Base-by-base conservation (phyloP, 2,329 filamentous ascomycete species). In the Mycosphaerelloides madeirae region DNA sequence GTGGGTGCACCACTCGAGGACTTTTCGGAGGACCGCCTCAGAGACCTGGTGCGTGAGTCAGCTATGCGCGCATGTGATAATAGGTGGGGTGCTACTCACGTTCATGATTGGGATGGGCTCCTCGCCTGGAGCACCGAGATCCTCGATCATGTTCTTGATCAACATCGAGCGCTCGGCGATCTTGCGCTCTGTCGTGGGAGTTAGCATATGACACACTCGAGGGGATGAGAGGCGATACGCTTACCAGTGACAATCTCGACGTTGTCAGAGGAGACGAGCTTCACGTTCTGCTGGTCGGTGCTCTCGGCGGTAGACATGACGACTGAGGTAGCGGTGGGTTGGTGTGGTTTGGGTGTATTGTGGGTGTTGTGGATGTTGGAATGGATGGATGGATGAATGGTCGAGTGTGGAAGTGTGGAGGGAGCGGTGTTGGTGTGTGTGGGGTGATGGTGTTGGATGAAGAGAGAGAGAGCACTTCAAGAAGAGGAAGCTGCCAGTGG, bases 141-240 rank as follows among this genome's bases (percentile, higher is more conserved):
- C 93, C 65, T 95, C 90, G 35, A 98, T 79, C 84, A 98, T 84
- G 77, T 97, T 95, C 81, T 95, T 96, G 76, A 98, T 94, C 41
- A 98, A 78, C 62, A 96, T 81, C 3, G 88, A 95, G 55, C 91
- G 87, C 75, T 95, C 88, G 32, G 87, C 88, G 49, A 97, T 86
- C 29, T 80, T 75, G 54, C 87, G 87, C 54, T 95, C 89, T 68
- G 53, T 39, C 33, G 31, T 44, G n/a, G 38, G 32, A 19, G 47
- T 50, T 28, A 55, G 48, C 44, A 45, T 43, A 39, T 42, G 46
- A 43, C 43, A 41, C 28, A 22, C 14, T 29, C 18, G 29, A 22
- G 25, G 16, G 31, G 19, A n/a, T 41, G 25, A 28, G 34, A 44
- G 32, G 14, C 36, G 20, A 22, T 14, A 25, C 18, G 56, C 59